Percentiles rank a stretch among this genome's conserved stretches.
phyloP scores from a whole-genome alignment of 345 rosid genomes.

The Alliaria petiolata region DNA sequence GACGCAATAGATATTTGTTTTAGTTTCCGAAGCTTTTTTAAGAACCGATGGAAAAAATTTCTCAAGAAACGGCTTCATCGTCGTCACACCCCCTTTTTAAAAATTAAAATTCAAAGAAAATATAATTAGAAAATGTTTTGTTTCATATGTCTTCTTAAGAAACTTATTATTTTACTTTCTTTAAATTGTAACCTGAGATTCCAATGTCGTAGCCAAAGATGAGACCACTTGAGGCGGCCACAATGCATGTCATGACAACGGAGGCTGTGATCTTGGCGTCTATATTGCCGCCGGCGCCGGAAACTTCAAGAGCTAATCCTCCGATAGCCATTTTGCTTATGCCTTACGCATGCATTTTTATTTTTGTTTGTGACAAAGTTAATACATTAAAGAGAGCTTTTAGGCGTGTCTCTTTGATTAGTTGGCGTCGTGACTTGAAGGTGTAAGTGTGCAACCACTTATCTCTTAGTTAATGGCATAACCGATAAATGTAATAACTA shows the following conservation, averaged over 20 bases:
- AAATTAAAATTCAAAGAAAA: background rate
- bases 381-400: conserved; percentile 1
- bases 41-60: conserved; percentile 73
- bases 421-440: conserved; percentile 21
- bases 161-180: background rate
- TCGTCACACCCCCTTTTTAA: conserved; percentile 71
- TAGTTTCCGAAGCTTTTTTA: conserved; percentile 44
- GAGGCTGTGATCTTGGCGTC: conserved; percentile 45
- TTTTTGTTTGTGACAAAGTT: background rate
- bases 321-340: conserved; percentile 46
- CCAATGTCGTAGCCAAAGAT: conserved; percentile 85
- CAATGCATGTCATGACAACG: conserved; percentile 67
- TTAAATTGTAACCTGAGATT: conserved; percentile 52
- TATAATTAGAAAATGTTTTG: background rate
- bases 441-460: conserved; percentile 14
- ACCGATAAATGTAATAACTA: conserved; percentile 1
- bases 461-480: background rate
- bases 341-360: background rate
- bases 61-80: conserved; percentile 73
- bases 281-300: conserved; percentile 7
- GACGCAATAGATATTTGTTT: conserved; percentile 55
- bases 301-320: conserved; percentile 38
- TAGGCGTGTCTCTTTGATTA: conserved; percentile 5
- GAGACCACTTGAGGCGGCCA: conserved; percentile 82
- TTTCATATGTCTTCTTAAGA: background rate